A percentile compares a stretch with the other conserved stretches of the same genome.
Conservation (phyloP, 2,329 filamentous ascomycete genomes). For the Aquanectria penicillioides region DNA sequence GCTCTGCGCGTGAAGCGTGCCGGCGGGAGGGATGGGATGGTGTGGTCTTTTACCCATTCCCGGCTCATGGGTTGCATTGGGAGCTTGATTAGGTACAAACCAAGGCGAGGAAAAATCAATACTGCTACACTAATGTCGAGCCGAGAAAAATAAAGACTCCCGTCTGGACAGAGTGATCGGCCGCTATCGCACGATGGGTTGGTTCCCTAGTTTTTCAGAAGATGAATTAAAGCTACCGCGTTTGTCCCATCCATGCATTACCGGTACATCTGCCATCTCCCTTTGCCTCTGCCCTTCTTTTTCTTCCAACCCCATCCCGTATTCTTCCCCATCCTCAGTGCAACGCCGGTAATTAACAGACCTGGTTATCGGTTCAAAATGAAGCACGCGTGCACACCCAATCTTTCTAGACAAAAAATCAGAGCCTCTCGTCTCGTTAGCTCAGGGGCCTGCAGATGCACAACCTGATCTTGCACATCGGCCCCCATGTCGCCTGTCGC, state of each 20-base stretch:
- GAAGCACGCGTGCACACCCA: neutral
- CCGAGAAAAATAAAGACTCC: neutral
- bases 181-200: conserved; percentile 11
- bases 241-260: too few relatives aligned
- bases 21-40: conserved; percentile 1
- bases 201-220: neutral
- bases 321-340: neutral
- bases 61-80: conserved; percentile 7
- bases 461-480: conserved; percentile 12
- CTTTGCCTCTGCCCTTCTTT: neutral
- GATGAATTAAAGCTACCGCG: conserved; percentile 7
- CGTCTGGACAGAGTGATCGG: conserved; percentile 16
- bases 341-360: conserved; percentile 15
- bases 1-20: neutral
- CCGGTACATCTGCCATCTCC: too few relatives aligned
- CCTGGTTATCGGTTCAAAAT: too few relatives aligned
- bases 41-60: conserved; percentile 8
- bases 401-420: neutral
- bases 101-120: conserved; percentile 4
- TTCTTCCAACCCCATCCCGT: neutral
- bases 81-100: conserved; percentile 6
- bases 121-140: too few relatives aligned
- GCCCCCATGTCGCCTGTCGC: neutral
- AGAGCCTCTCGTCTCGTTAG: neutral
- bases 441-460: conserved; percentile 19